phyloP scores from a whole-genome alignment of 176 grass and related monocot species.

The Aegilops longissima region DNA sequence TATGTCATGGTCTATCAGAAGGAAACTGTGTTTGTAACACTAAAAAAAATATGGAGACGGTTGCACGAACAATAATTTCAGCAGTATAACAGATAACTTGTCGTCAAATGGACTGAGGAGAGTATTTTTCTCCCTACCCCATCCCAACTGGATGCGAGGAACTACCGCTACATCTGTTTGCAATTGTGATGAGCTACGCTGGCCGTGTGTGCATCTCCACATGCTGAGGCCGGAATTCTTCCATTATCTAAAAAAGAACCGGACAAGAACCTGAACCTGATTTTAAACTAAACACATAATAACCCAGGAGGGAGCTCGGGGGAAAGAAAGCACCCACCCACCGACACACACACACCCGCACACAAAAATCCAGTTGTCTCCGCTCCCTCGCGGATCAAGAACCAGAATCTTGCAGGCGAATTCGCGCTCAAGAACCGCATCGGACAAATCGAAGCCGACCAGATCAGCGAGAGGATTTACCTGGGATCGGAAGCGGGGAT shows the following conservation, averaged over 20 bases:
- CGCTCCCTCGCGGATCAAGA: not conserved
- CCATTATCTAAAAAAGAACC: not conserved
- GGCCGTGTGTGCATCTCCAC: not conserved
- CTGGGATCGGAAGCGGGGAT: not conserved
- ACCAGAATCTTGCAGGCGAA: not conserved
- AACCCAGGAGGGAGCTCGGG: not conserved
- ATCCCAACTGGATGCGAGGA: not conserved
- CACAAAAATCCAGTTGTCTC: not conserved
- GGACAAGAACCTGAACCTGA: not conserved
- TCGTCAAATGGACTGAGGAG: not conserved
- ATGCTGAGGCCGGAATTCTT: not conserved
- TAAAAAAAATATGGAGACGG: not conserved
- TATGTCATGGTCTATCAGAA: not conserved
- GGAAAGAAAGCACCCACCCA: not conserved
- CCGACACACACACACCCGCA: too few relatives aligned
- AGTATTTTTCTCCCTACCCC: not conserved
- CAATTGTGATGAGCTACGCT: not conserved
- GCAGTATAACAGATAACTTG: not conserved
- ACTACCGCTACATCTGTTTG: not conserved
- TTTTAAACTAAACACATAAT: not conserved
- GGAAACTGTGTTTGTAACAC: not conserved
- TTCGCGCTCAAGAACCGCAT: not conserved
- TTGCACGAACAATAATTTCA: not conserved
- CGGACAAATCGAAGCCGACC: not conserved
- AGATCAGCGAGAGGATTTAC: slow-evolving; percentile 14